These are phyloP conservation scores for Boechera divaricarpa DNA, from an alignment of 345 rosid species.

Conservation along the genomic window DNA sequence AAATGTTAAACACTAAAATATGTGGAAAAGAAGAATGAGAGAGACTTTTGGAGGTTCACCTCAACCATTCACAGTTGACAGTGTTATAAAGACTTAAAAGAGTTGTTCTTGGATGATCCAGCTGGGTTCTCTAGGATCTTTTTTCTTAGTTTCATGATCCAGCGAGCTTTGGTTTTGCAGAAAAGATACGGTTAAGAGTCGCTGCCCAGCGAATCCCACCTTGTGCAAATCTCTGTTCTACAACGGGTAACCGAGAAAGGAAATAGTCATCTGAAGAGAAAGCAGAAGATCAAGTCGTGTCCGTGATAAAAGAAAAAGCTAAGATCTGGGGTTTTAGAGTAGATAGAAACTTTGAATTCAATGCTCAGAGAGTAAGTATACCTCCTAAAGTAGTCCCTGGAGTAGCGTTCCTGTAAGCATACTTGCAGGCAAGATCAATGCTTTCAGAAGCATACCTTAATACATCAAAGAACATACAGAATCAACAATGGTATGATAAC, in stretches of 20 bases:
- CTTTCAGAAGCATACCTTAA: slow-evolving; percentile 87
- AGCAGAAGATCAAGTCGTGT: neutral
- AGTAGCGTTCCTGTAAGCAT: slow-evolving; percentile 78
- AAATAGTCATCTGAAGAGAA: slow-evolving; percentile 69
- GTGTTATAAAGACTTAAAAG: neutral
- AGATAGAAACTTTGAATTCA: neutral
- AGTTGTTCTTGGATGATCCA: slow-evolving; percentile 1
- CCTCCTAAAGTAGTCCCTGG: slow-evolving; percentile 87
- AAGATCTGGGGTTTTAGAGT: slow-evolving; percentile 17
- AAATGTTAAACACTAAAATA: neutral
- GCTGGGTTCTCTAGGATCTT: neutral
- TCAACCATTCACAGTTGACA: neutral
- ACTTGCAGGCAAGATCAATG: slow-evolving; percentile 80
- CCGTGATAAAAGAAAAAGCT: neutral
- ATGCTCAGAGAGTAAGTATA: slow-evolving; percentile 37
- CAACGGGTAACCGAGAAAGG: slow-evolving; percentile 76
- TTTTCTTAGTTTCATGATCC: slow-evolving; percentile 45
- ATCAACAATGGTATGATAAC: neutral
- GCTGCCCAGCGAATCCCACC: slow-evolving; percentile 85
- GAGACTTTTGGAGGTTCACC: neutral
- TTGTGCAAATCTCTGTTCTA: slow-evolving; percentile 86
- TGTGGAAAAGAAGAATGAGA: neutral
- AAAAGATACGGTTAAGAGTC: slow-evolving; percentile 71
- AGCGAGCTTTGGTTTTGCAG: slow-evolving; percentile 52
- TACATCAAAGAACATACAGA: slow-evolving; percentile 7